Evolutionary conservation across 371 early-diverging fungal genomes (phyloP), one percentile per base, ranked within the genome.

Genomic region (Blakeslea trispora): DNA sequence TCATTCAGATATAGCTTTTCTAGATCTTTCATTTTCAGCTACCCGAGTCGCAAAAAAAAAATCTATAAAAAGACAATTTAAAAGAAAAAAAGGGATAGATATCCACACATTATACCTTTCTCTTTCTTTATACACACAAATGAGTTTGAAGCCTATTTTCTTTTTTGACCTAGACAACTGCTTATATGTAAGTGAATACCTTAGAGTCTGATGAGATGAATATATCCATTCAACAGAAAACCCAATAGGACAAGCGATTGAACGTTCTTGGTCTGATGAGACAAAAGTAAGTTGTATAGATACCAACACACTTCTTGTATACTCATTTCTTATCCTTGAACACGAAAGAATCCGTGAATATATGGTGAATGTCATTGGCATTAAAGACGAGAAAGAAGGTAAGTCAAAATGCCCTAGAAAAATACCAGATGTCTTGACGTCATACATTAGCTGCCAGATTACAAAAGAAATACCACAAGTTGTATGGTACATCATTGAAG

Each of bases 131-230:
- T 19, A 19, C 14, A 21, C 18, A 28, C 19, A 13, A 57, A 56
- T 50, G 52, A 61, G 51, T 48, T 66, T 74, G 5, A 63, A 75
- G 13, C 76, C 77, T 4, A 83, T 92, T 35, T 87, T 91, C 59
- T 91, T 91, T 66, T 91, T 91, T 55, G 93, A 93, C 57, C 86
- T 89, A 28, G 93, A 93, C 65, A 91, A 93, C 68, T 89, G 89
- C 55, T 81, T 93, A n/a, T 93, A 93, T 57, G 77, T 72, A 68
- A 59, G 35, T 35, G 28, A 53, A 61, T 62, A 51, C 11, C 23
- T 11, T 13, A 44, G 32, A 21, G 9, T 21, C 39, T 40, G 40
- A n/a, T 37, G 11, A 15, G n/a, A n/a, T n/a, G n/a, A n/a, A n/a
- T n/a, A n/a, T n/a, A n/a, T n/a, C n/a, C n/a, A n/a, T n/a, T n/a